A percentile compares a stretch with the other conserved stretches of the same genome.
Evolutionary conservation across 169 alveolate species (phyloP).

Genomic region (Babesia caballi): DNA sequence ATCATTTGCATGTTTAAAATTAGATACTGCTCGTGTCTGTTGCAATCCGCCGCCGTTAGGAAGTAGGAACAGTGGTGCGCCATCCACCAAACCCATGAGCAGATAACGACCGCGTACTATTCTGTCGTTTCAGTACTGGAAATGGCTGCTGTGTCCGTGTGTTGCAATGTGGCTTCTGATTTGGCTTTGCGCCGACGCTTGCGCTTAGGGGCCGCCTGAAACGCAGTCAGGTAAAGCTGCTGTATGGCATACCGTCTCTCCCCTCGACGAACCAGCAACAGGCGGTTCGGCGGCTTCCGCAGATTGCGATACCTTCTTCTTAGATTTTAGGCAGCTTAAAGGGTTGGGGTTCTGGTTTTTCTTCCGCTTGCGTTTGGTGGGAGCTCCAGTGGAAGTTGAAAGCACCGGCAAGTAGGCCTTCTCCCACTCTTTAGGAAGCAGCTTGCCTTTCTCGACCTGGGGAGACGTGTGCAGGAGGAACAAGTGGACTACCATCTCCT

Average conservation of each 20-base stretch:
- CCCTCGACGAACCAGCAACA: not conserved
- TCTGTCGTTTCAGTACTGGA: too few relatives aligned
- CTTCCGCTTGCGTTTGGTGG: slow-evolving; percentile 5
- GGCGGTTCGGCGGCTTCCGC: not conserved
- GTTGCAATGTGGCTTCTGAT: not conserved
- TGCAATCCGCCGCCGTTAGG: too few relatives aligned
- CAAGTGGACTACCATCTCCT: not conserved
- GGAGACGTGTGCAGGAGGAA: not conserved
- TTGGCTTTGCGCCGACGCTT: slow-evolving; percentile 14
- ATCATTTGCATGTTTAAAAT: not conserved
- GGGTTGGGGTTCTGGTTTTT: slow-evolving; percentile 59
- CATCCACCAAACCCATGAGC: too few relatives aligned
- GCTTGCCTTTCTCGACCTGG: slow-evolving; percentile 38
- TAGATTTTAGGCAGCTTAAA: slow-evolving; percentile 55
- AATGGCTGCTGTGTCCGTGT: too few relatives aligned
- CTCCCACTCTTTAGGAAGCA: slow-evolving; percentile 50
- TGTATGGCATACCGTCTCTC: not conserved
- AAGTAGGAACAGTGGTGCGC: too few relatives aligned
- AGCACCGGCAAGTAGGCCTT: slow-evolving; percentile 11
- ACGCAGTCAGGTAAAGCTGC: not conserved
- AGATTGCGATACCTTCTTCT: not conserved
- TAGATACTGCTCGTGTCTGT: too few relatives aligned
- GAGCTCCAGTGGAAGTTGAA: not conserved
- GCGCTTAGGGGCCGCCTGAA: slow-evolving; percentile 10
- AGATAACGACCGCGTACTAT: too few relatives aligned